phyloP scores from a whole-genome alignment of 2,329 filamentous ascomycete species.

The Fusarium sp. region DNA sequence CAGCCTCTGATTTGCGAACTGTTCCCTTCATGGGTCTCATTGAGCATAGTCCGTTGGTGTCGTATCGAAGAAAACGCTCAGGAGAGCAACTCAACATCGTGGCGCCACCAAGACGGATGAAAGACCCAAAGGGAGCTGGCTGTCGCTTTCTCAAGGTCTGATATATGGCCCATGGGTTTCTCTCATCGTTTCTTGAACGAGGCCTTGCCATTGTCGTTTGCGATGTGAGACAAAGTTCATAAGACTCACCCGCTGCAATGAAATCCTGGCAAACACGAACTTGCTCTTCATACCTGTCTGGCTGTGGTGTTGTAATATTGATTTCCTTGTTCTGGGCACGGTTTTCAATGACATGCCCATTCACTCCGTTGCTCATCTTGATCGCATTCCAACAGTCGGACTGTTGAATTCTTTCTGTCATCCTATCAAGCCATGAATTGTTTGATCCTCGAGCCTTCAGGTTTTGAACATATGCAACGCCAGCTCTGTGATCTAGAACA shows the following conservation, averaged over 20 bases:
- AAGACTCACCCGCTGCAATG: slow-evolving; percentile 82
- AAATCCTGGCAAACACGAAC: slow-evolving; percentile 75
- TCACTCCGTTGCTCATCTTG: slow-evolving; percentile 1
- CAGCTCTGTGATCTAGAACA: slow-evolving; percentile 76
- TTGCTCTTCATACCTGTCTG: slow-evolving; percentile 69
- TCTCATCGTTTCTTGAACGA: slow-evolving; percentile 12
- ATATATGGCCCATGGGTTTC: slow-evolving; percentile 75
- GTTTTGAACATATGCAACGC: slow-evolving; percentile 70
- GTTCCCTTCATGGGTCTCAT: slow-evolving; percentile 98
- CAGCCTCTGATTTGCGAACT: slow-evolving; percentile 77
- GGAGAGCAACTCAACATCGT: slow-evolving; percentile 87
- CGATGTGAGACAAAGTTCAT: slow-evolving; percentile 85
- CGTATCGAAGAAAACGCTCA: slow-evolving; percentile 81
- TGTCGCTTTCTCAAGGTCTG: slow-evolving; percentile 75
- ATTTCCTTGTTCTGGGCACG: not conserved
- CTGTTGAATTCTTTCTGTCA: slow-evolving; percentile 44
- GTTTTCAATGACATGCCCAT: slow-evolving; percentile 27
- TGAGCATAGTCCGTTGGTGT: slow-evolving; percentile 66
- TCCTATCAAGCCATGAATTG: slow-evolving; percentile 46
- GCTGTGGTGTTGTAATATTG: slow-evolving; percentile 53
- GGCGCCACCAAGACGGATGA: slow-evolving; percentile 73
- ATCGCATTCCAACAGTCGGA: slow-evolving; percentile 47
- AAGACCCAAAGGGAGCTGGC: slow-evolving; percentile 87
- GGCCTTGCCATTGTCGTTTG: slow-evolving; percentile 71
- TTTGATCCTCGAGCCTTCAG: slow-evolving; percentile 41